Base-by-base conservation (phyloP, 1,284 basidiomycete species). In the Taiwanofungus camphoratus region DNA sequence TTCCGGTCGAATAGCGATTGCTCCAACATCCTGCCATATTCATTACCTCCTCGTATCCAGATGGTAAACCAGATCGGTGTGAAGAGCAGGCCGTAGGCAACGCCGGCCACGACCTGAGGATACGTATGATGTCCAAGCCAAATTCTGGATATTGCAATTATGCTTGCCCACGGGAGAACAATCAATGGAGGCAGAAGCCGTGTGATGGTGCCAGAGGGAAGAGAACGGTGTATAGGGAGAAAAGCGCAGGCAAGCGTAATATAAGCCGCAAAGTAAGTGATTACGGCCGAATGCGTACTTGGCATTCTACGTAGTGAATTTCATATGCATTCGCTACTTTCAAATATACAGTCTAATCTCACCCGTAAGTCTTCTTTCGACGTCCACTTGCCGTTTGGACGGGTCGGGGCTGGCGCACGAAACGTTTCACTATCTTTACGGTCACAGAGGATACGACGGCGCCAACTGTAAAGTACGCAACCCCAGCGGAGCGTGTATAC, bases 41-140 rank as follows among this genome's bases (percentile, higher is more conserved):
- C 48, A 39, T 53, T 55, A 34, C 44, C 40, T 4, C 59, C 58
- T 9, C 45, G 45, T 21, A 53, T 57, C 86, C 86, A 88, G n/a
- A 79, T 36, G 23, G 48, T 56, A 52, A 83, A 85, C 82, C 86
- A 89, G 3, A 69, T 40, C 0, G 62, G 53, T 5, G 83, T 79
- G 53, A 79, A 76, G 2, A 62, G 56, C 2, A 74, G 53, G 0
- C 90, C 90, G 39, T 79, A 79, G 0, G 62, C 54, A 26, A 66
- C 70, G 0, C 91, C 90, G n/a, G 69, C 87, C 4, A 68, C 55
- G 5, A 92, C 83, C 54, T 93, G 90, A 0, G 70, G 63, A 68
- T 71, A 74, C 1, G 87, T 90, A 64, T 94, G 90, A 58, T 92
- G 83, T 0, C 88, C 87, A 16, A 93, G 69, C 77, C 80, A 81